These are phyloP conservation scores for Carex scoparia DNA, from an alignment of 176 grass and related monocot genomes.

Conservation along the genomic window DNA sequence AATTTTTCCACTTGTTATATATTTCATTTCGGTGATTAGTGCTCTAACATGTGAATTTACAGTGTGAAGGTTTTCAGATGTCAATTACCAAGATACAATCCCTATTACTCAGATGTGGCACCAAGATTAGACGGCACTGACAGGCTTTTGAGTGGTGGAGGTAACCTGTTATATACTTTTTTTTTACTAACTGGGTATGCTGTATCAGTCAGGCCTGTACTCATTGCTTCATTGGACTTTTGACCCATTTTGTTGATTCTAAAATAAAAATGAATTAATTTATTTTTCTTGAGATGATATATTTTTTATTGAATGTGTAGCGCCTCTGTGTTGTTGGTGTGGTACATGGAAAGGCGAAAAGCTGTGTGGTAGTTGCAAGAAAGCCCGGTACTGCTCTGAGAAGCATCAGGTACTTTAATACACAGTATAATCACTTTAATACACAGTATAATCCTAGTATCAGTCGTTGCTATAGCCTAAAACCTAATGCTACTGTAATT, in stretches of 20 bases:
- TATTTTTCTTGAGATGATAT: background rate
- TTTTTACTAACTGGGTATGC: background rate
- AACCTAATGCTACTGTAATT: too few species aligned
- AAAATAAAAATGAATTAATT: background rate
- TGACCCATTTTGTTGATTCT: background rate
- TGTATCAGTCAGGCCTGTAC: background rate
- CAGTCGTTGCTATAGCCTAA: too few species aligned
- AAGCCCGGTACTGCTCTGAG: conserved; percentile 75
- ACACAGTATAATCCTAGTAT: too few species aligned
- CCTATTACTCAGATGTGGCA: conserved; percentile 62
- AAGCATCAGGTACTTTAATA: conserved; percentile 66
- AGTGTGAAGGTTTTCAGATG: conserved; percentile 86
- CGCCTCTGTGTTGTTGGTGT: conserved; percentile 82
- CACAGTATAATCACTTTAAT: too few species aligned
- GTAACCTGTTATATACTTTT: conserved; percentile 24
- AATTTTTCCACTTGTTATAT: conserved; percentile 3
- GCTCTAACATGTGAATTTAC: conserved; percentile 36
- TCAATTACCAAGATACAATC: conserved; percentile 70
- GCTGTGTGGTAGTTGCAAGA: conserved; percentile 75
- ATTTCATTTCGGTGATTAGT: background rate
- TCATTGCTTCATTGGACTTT: background rate
- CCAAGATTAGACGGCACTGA: conserved; percentile 48
- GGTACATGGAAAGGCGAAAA: conserved; percentile 96
- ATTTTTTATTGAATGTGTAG: conserved; percentile 32
- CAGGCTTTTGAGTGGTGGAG: conserved; percentile 60